phyloP scores from a whole-genome alignment of 495 filamentous ascomycete species.

The Corynascus novoguineensis region DNA sequence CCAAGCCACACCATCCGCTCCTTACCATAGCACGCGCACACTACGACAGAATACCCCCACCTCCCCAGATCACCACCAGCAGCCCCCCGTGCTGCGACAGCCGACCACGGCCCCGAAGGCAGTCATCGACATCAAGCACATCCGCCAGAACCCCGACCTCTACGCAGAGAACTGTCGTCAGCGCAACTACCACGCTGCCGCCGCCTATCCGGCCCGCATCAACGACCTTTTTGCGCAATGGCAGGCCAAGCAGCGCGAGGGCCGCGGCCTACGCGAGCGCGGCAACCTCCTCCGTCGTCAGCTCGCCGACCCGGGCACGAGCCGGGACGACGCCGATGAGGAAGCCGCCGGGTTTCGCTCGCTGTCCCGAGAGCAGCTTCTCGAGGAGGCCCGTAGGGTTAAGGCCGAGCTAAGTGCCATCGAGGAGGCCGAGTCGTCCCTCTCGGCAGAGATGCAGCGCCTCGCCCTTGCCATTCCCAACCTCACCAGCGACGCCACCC shows the following conservation, averaged over 20 bases:
- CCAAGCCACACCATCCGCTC: slow-evolving; percentile 3
- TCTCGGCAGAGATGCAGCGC: slow-evolving; percentile 61
- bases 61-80: slow-evolving; percentile 7
- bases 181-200: slow-evolving; percentile 71
- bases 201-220: slow-evolving; percentile 62
- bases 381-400: slow-evolving; percentile 61
- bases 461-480: slow-evolving; percentile 83
- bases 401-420: slow-evolving; percentile 60
- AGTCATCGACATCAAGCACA: slow-evolving; percentile 75
- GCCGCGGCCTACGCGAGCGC: slow-evolving; percentile 51
- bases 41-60: slow-evolving; percentile 1
- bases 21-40: slow-evolving; percentile 11
- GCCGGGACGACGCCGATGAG: slow-evolving; percentile 31
- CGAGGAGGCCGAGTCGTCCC: slow-evolving; percentile 51
- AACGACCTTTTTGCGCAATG: slow-evolving; percentile 62
- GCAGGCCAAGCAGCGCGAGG: slow-evolving; percentile 48
- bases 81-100: neutral
- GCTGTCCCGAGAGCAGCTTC: slow-evolving; percentile 42
- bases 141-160: slow-evolving; percentile 72
- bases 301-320: slow-evolving; percentile 41
- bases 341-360: slow-evolving; percentile 19
- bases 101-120: slow-evolving; percentile 77
- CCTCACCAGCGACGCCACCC: slow-evolving; percentile 69
- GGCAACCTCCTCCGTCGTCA: slow-evolving; percentile 50
- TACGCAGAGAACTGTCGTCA: slow-evolving; percentile 77